Evolutionary conservation across 441 rosid genomes (phyloP).

Genomic region (Syzygium syzygioides): DNA sequence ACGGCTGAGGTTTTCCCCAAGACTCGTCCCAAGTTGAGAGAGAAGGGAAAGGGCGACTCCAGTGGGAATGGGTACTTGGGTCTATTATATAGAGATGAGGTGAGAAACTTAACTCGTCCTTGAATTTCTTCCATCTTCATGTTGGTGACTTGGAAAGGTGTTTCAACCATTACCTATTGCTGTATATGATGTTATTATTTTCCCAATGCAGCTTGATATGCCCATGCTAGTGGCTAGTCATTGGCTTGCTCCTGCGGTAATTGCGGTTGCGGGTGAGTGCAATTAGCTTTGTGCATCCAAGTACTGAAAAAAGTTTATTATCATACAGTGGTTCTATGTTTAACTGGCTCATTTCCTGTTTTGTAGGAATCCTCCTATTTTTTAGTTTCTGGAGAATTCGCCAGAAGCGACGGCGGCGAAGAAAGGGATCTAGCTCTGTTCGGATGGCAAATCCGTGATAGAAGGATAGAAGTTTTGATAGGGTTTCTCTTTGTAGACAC

Average conservation of each 20-base stretch:
- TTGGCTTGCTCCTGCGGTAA: conserved; percentile 72
- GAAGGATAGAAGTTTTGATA: background rate
- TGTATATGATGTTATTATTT: background rate
- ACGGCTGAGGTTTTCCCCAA: conserved; percentile 27
- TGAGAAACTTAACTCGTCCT: conserved; percentile 16
- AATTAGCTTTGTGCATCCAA: background rate
- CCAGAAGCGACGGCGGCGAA: conserved; percentile 65
- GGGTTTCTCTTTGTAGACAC: background rate
- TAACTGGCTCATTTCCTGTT: conserved; percentile 6
- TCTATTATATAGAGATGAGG: conserved; percentile 68
- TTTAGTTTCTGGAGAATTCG: conserved; percentile 69
- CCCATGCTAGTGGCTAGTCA: conserved; percentile 66
- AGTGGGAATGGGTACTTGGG: conserved; percentile 51
- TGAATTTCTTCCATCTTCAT: background rate
- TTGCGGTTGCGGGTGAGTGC: conserved; percentile 58
- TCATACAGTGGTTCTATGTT: background rate
- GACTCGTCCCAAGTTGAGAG: conserved; percentile 25
- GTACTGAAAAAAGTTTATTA: background rate
- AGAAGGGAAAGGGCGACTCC: conserved; percentile 28
- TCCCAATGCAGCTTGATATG: conserved; percentile 56
- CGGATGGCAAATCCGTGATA: conserved; percentile 36
- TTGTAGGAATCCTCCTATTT: conserved; percentile 49
- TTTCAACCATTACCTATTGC: background rate
- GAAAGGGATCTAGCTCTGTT: conserved; percentile 54
- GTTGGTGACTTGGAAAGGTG: background rate